Evolutionary conservation across 257 asterid genomes (phyloP), one percentile per base, ranked within the genome.

Genomic region (Penstemon davidsonii): DNA sequence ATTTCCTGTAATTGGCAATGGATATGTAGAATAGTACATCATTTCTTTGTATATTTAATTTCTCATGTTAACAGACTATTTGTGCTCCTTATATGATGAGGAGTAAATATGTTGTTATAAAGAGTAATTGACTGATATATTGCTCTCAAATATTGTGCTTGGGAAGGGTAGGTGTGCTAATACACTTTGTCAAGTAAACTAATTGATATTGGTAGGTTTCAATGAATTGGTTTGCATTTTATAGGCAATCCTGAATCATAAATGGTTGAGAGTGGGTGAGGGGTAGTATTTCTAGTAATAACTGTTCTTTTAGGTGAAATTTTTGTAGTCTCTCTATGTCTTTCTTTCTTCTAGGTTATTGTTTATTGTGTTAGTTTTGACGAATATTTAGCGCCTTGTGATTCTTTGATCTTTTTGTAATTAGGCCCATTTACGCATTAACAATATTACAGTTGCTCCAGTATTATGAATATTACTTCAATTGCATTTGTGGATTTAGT

Each of bases 191-290:
- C 12, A 10, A 10, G 56, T 76, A 39, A 50, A 64, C 8, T 50
- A 13, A 25, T 4, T 70, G 55, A 45, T 38, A 38, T 73, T 39
- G 9, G 38, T 61, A 10, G 69, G 42, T 57, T 8, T 10, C n/a
- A 25, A 39, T 53, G 33, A 46, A 55, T 55, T 8, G 42, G 4
- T 66, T 60, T 15, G 2, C 55, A 61, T 47, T 25, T 25, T 37
- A 5, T 41, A 39, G 66, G 46, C 60, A 43, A 66, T 73, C 52
- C 38, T 44, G 74, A 63, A 25, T 1, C 33, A 25, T 25, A 25
- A 25, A 25, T 25, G 33, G 33, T 25, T 25, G 33, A 25, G 33
- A 25, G 2, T 25, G 33, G 33, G 33, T 25, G 33, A 2, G 33
- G 33, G 33, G 33, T 25, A 25, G 33, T 25, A 1, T 25, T 25